Percentiles rank a stretch among this genome's conserved stretches.
phyloP scores from a whole-genome alignment of 2,329 filamentous ascomycete species.

The Dothideomycetes sp. region DNA sequence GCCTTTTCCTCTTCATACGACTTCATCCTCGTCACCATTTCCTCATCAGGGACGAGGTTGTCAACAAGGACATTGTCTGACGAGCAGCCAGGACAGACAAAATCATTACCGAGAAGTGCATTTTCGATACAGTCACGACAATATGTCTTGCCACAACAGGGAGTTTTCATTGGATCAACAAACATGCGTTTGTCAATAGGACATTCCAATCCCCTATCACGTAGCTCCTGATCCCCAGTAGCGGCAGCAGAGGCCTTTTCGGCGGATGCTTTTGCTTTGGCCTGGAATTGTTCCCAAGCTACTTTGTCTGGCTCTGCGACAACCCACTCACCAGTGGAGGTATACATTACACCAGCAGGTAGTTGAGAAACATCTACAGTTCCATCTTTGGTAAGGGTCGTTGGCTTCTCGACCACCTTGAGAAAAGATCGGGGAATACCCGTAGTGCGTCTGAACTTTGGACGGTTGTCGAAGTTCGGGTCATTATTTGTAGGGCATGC shows the following conservation, averaged over 20 bases:
- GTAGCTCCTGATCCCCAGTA: conserved; percentile 73
- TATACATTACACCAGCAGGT: conserved; percentile 88
- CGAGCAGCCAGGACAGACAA: conserved; percentile 86
- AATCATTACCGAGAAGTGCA: conserved; percentile 95
- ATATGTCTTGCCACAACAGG: conserved; percentile 96
- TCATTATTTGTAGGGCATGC: conserved; percentile 97
- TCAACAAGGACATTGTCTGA: conserved; percentile 87
- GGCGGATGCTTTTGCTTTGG: conserved; percentile 78
- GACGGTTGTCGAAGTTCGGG: conserved; percentile 86
- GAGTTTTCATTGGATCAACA: conserved; percentile 97
- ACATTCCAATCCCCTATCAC: conserved; percentile 82
- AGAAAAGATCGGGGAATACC: conserved; percentile 93
- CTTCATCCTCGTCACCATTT: conserved; percentile 79
- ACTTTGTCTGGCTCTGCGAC: conserved; percentile 92
- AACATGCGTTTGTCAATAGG: conserved; percentile 96
- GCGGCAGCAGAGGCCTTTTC: conserved; percentile 62
- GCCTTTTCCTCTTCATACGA: conserved; percentile 51
- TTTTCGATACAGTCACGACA: conserved; percentile 99
- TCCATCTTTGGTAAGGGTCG: conserved; percentile 60
- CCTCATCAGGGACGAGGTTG: conserved; percentile 73
- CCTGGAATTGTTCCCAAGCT: conserved; percentile 94
- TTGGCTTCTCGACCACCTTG: conserved; percentile 88
- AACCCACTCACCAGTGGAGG: conserved; percentile 94
- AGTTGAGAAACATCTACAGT: conserved; percentile 71
- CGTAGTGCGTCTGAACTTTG: conserved; percentile 89